A percentile compares a stretch with the other conserved stretches of the same genome.
phyloP scores from a whole-genome alignment of 176 grass and related monocot genomes.

The Eleusine coracana region DNA sequence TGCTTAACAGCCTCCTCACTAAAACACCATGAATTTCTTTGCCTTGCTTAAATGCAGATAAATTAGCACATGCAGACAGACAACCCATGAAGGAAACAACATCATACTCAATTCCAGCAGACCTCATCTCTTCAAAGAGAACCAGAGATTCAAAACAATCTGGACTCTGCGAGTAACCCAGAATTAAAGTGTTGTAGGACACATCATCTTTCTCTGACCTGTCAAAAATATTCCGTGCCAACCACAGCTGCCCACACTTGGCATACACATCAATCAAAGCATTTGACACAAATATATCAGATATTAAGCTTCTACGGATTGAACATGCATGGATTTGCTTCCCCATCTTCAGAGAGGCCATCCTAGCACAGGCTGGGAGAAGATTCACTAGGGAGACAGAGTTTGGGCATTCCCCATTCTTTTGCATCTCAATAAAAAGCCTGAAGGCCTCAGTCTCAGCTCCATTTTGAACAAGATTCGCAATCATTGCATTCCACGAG shows the following conservation, averaged over 20 bases:
- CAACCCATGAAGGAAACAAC: slow-evolving; percentile 76
- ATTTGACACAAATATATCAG: slow-evolving; percentile 79
- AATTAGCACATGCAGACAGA: slow-evolving; percentile 73
- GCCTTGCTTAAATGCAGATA: slow-evolving; percentile 72
- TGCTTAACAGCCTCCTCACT: slow-evolving; percentile 54
- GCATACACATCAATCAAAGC: slow-evolving; percentile 91
- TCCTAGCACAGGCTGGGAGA: slow-evolving; percentile 81
- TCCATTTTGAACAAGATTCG: slow-evolving; percentile 70
- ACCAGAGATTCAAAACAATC: slow-evolving; percentile 59
- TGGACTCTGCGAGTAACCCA: slow-evolving; percentile 70
- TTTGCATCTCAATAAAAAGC: slow-evolving; percentile 64
- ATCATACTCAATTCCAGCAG: slow-evolving; percentile 65
- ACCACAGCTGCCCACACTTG: slow-evolving; percentile 66
- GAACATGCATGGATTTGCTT: slow-evolving; percentile 86
- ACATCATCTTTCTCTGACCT: slow-evolving; percentile 72
- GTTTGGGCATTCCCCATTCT: slow-evolving; percentile 62
- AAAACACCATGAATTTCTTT: slow-evolving; percentile 84
- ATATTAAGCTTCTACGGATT: slow-evolving; percentile 47
- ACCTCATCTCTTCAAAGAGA: slow-evolving; percentile 74
- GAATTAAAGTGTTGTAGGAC: slow-evolving; percentile 86
- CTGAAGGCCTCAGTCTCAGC: slow-evolving; percentile 57
- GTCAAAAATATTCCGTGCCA: slow-evolving; percentile 64
- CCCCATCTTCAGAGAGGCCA: slow-evolving; percentile 64
- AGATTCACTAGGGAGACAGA: slow-evolving; percentile 68
- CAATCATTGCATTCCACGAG: slow-evolving; percentile 90